Conservation (phyloP, 176 grass and related monocot species). For the Typha latifolia region DNA sequence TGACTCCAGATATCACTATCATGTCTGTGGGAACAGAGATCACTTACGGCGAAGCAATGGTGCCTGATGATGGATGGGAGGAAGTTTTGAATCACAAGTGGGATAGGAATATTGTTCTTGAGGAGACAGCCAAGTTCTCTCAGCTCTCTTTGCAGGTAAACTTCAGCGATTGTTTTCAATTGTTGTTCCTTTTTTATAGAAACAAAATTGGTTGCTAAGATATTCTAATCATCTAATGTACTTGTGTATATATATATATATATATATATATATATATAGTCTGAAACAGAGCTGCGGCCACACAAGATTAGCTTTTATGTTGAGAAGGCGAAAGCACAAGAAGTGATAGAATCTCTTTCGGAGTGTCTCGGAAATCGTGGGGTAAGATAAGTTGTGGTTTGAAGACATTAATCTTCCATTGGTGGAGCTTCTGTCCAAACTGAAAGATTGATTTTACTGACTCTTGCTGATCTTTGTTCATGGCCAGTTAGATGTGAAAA, state of each 20-base stretch:
- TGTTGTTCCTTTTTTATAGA: neutral
- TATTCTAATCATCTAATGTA: too few species aligned
- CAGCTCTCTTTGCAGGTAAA: conserved; percentile 67
- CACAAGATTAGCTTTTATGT: conserved; percentile 93
- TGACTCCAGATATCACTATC: conserved; percentile 84
- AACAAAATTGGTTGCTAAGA: too few species aligned
- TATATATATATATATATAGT: conserved; percentile 36
- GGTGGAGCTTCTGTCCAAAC: neutral
- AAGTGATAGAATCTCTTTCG: conserved; percentile 58
- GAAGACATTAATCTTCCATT: neutral
- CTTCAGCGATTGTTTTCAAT: neutral
- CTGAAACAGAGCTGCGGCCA: conserved; percentile 60
- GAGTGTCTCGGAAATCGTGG: conserved; percentile 32
- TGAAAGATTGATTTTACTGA: neutral
- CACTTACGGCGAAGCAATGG: conserved; percentile 77
- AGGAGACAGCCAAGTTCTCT: conserved; percentile 57
- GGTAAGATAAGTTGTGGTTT: conserved; percentile 28
- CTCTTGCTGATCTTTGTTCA: conserved; percentile 8
- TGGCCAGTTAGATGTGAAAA: conserved; percentile 83
- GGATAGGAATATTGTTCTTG: conserved; percentile 66
- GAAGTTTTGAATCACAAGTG: conserved; percentile 56
- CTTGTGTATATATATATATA: conserved; percentile 14
- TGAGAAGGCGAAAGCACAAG: conserved; percentile 46
- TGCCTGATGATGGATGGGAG: conserved; percentile 66
- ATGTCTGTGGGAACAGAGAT: conserved; percentile 96